Base-by-base conservation (phyloP, 2,329 filamentous ascomycete genomes). In the Juglanconis juglandina region DNA sequence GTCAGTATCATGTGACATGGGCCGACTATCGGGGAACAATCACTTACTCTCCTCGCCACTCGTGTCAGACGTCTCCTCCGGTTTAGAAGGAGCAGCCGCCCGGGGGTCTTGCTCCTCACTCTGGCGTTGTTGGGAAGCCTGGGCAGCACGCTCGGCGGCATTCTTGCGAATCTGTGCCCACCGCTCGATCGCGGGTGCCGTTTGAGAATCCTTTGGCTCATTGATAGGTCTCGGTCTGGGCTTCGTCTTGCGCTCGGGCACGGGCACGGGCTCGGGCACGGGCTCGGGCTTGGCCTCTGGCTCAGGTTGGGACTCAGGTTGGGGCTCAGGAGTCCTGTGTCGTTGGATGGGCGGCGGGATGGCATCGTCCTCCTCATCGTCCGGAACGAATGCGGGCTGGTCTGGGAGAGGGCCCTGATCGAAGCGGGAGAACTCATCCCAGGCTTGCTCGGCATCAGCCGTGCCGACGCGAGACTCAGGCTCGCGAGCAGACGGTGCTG, bases 111-210 rank as follows among this genome's bases (percentile, higher is more conserved):
- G 83, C 68, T 90, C 87, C 66, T 92, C 89, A 57, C 84, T 86
- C 48, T 85, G 79, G 63, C 86, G 82, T 57, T 81, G 82, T 5
- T 33, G 49, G 7, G 46, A 41, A 9, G 52, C 34, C 41, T 58
- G 50, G 6, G 85, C 80, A 41, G 90, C 90, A 62, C 92, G 85
- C 63, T 95, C 89, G 3, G 92, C 92, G 10, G 95, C 95, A 69
- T 97, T 97, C 81, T 93, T 94, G 66, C 93, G 87, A 66, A 98
- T 97, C 75, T 96, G 92, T 1, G 94, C 94, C 95, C 95, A 99
- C 58, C 94, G 87, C 71, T 97, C 93, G 65, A 89, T 81, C 37
- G 78, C 76, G 4, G 79, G 78, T 7, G 72, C 65, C 0, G 66
- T 57, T 30, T 71, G 69, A 5, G 58, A 48, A 6, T 64, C 55